Evolutionary conservation across 345 rosid genomes (phyloP).

Genomic region (Euphorbia pulcherrima): DNA sequence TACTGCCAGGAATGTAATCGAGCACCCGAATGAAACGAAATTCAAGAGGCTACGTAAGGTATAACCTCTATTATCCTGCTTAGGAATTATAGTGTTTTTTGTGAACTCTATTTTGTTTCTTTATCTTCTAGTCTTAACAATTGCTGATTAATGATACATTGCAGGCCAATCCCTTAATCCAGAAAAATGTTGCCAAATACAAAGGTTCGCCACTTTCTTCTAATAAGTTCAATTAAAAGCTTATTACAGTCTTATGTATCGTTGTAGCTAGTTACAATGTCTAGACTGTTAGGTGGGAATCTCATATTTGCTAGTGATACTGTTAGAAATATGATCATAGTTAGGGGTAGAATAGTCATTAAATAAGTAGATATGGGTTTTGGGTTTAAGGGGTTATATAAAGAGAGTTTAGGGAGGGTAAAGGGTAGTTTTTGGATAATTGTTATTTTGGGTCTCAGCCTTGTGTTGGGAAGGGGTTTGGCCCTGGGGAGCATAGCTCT

Average conservation of each 20-base stretch:
- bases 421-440: too few species aligned
- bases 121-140: neutral
- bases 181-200: constrained; percentile 52
- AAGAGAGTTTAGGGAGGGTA: too few species aligned
- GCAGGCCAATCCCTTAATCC: constrained; percentile 77
- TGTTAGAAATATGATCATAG: too few species aligned
- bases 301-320: too few species aligned
- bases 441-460: too few species aligned
- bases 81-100: neutral
- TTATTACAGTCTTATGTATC: neutral
- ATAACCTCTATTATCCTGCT: neutral
- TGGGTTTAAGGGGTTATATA: too few species aligned
- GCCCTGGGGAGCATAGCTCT: too few species aligned
- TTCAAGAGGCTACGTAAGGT: constrained; percentile 83
- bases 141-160: constrained; percentile 19
- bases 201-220: constrained; percentile 43
- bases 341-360: too few species aligned
- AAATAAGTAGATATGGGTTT: too few species aligned
- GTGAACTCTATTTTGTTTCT: neutral
- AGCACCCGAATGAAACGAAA: constrained; percentile 69
- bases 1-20: constrained; percentile 64
- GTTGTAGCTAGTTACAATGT: neutral
- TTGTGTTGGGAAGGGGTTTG: too few species aligned
- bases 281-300: neutral
- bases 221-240: neutral